Evolutionary conservation across 805 yeast species (phyloP).

Genomic region (Starmera dryadoides): DNA sequence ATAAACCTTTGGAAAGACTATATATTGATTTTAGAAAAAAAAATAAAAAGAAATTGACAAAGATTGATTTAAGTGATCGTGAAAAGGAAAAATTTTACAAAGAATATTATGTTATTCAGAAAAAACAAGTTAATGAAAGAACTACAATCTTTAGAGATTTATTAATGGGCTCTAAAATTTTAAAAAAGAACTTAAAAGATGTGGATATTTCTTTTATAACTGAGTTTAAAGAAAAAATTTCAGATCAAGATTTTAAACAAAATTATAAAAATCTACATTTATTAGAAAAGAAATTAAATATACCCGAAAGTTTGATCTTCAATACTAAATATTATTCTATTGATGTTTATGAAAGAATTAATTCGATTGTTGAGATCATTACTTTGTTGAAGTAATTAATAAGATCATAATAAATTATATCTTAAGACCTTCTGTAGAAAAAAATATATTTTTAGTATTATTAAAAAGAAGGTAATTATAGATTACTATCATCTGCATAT

Average conservation of each 20-base stretch:
- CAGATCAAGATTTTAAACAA: too few relatives aligned
- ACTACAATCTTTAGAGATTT: conserved; percentile 11
- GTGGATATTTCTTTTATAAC: too few relatives aligned
- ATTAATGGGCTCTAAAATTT: conserved; percentile 10
- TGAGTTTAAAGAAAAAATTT: too few relatives aligned
- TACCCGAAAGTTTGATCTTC: not conserved
- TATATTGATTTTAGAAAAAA: conserved; percentile 33
- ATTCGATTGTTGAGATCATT: not conserved
- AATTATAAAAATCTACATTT: not conserved
- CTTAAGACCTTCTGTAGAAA: too few relatives aligned
- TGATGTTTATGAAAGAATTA: not conserved
- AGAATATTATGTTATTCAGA: conserved; percentile 19
- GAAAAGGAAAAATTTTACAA: conserved; percentile 31
- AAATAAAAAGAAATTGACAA: conserved; percentile 20
- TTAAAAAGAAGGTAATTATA: too few relatives aligned
- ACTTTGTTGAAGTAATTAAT: too few relatives aligned
- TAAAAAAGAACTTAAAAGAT: conserved; percentile 8
- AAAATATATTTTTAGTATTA: too few relatives aligned
- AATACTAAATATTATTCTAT: not conserved
- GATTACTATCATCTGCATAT: too few relatives aligned
- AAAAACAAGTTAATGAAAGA: conserved; percentile 11
- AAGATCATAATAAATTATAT: too few relatives aligned
- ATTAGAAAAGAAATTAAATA: not conserved
- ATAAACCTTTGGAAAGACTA: conserved; percentile 20
- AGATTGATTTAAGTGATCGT: conserved; percentile 22